Conservation (phyloP, 2,329 filamentous ascomycete species). For the Penicillium brevicompactum region DNA sequence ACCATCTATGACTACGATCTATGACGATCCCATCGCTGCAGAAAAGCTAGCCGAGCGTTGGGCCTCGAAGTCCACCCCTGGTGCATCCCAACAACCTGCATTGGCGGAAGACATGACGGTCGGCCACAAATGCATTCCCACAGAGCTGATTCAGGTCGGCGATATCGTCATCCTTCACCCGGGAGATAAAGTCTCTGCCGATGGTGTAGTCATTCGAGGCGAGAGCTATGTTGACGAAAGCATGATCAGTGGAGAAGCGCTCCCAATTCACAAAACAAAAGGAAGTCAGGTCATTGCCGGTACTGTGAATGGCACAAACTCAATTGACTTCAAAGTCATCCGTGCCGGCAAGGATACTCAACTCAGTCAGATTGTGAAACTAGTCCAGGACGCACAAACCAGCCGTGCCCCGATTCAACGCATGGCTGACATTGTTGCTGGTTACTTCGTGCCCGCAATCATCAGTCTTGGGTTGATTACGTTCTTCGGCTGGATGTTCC, state of each 20-base stretch:
- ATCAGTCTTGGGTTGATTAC: conserved; percentile 80
- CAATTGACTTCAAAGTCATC: conserved; percentile 89
- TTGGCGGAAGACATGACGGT: conserved; percentile 20
- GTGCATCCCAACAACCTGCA: conserved; percentile 6
- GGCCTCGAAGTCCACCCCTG: conserved; percentile 35
- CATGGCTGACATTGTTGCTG: conserved; percentile 85
- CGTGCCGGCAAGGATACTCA: conserved; percentile 93
- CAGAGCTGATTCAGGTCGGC: conserved; percentile 89
- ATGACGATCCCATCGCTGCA: conserved; percentile 88
- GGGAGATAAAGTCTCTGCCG: conserved; percentile 94
- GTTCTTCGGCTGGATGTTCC: conserved; percentile 90
- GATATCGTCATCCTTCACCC: conserved; percentile 92
- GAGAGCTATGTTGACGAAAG: conserved; percentile 96
- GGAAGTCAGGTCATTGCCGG: conserved; percentile 82
- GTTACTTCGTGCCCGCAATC: conserved; percentile 91
- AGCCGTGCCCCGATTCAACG: conserved; percentile 91
- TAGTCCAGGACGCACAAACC: conserved; percentile 97
- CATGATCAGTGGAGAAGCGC: conserved; percentile 97
- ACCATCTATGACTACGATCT: conserved; percentile 96
- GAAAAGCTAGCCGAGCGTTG: conserved; percentile 86
- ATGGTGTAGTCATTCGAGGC: conserved; percentile 82
- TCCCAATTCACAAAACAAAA: conserved; percentile 88
- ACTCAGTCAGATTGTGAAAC: conserved; percentile 94
- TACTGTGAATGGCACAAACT: conserved; percentile 91
- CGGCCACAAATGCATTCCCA: conserved; percentile 72